phyloP scores from a whole-genome alignment of 148 eudicot genomes.

The Cornus florida region DNA sequence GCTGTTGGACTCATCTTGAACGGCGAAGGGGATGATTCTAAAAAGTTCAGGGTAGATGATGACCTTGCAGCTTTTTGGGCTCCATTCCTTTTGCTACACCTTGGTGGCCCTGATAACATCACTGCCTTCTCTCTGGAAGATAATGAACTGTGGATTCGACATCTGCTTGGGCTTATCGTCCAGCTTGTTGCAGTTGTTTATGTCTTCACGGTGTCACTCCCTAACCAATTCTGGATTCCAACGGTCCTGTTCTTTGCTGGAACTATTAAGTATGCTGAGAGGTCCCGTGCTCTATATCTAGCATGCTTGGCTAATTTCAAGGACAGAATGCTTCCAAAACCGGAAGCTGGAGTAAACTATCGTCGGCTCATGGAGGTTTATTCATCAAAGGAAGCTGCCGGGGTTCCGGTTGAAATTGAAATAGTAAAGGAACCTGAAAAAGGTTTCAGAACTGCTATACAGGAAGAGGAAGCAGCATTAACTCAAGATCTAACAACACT shows the following conservation, averaged over 20 bases:
- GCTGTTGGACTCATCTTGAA: conserved; percentile 1
- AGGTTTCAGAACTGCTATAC: too few species aligned
- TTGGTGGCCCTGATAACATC: neutral
- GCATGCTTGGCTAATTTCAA: conserved; percentile 6
- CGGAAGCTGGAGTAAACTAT: neutral
- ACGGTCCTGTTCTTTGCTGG: conserved; percentile 3
- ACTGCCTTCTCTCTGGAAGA: neutral
- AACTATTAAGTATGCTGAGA: conserved; percentile 8
- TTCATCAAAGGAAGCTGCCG: neutral
- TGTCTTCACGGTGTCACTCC: neutral
- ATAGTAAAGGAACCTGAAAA: neutral
- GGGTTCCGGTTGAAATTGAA: neutral
- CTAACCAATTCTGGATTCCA: conserved; percentile 4
- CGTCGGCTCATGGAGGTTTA: neutral
- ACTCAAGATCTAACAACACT: too few species aligned
- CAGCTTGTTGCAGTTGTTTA: neutral
- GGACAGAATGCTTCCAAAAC: neutral
- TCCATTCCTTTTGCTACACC: neutral
- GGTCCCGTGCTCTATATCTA: conserved; percentile 1
- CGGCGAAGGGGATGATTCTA: neutral
- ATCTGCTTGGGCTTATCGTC: neutral
- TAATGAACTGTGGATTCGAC: conserved; percentile 1
- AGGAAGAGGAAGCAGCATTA: too few species aligned
- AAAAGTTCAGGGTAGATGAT: neutral
- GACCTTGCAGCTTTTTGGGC: neutral